Evolutionary conservation across 176 grass and related monocot genomes (phyloP).

Genomic region (Urochloa ruziziensis): DNA sequence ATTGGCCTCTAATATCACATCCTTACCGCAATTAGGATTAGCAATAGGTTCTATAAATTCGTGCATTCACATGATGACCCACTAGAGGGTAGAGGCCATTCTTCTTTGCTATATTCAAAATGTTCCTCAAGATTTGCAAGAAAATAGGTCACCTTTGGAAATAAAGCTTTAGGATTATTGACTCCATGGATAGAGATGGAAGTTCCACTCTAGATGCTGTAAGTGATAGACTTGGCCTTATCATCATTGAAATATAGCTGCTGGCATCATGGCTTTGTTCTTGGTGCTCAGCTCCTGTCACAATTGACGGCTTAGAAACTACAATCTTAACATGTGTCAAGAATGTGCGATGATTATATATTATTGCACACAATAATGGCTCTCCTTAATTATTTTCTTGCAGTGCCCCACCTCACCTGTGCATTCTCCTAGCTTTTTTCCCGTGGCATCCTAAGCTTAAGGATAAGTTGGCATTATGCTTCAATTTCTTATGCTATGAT

Average conservation of each 20-base stretch:
- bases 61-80: slow-evolving; percentile 14
- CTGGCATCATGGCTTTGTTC: slow-evolving; percentile 19
- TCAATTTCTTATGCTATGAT: not conserved
- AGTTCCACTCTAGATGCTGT: not conserved
- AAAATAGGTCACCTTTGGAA: slow-evolving; percentile 14
- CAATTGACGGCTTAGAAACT: slow-evolving; percentile 32
- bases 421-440: not conserved
- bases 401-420: not conserved
- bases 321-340: slow-evolving; percentile 14
- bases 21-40: slow-evolving; percentile 31
- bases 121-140: slow-evolving; percentile 30
- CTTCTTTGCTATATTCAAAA: slow-evolving; percentile 23
- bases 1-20: slow-evolving; percentile 44
- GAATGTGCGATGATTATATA: not conserved
- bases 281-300: slow-evolving; percentile 48
- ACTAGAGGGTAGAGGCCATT: not conserved
- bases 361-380: not conserved
- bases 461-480: not conserved
- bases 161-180: slow-evolving; percentile 11
- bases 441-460: not conserved
- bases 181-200: slow-evolving; percentile 3
- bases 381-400: not conserved
- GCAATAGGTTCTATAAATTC: slow-evolving; percentile 9
- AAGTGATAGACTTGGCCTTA: slow-evolving; percentile 29
- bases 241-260: slow-evolving; percentile 14